Evolutionary conservation across 129 eudicot genomes (phyloP), one percentile per base, ranked within the genome.

Genomic region (Silybum marianum): DNA sequence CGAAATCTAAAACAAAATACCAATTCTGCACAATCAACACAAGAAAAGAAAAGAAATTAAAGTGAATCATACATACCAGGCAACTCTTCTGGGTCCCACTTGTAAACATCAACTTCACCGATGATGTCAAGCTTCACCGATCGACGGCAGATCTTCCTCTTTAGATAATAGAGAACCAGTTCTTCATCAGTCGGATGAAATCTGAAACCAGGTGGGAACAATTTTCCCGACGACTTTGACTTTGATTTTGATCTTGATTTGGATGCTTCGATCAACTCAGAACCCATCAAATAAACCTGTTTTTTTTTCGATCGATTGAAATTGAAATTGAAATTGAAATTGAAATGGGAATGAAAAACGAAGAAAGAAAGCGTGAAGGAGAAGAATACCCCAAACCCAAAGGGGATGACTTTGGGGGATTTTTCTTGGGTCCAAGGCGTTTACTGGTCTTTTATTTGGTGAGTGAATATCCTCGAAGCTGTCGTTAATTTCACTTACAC

Each of bases 121-220:
- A 93, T 89, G 22, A 89, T 89, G 73, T 93, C 89, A 2, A 88
- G 83, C 85, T 87, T 86, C 3, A 85, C 76, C 10, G 87, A 86
- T 67, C 84, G 81, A 42, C 90, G 51, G 67, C 96, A 93, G 86
- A 93, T 93, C 93, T 93, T 93, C 73, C 88, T 79, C 79, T 90
- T 93, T 19, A 93, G 84, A 79, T 93, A 93, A 81, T 87, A 93
- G 18, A 93, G 85, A 75, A 93, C 86, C 24, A 93, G 80, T 76
- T 93, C 98, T 79, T 93, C 98, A 26, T 93, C 98, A 13, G 97
- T 90, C 0, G 97, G 97, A 76, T 92, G 97, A 68, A 92, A 92
- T 58, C 97, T 84, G 79, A 89, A 93, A 0, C 98, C 98, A 4
- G 96, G 98, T 0, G 96, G 93, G 30, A 89, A 90, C 51, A 67